phyloP scores from a whole-genome alignment of 2,329 filamentous ascomycete species.

The Endothia cerciana region DNA sequence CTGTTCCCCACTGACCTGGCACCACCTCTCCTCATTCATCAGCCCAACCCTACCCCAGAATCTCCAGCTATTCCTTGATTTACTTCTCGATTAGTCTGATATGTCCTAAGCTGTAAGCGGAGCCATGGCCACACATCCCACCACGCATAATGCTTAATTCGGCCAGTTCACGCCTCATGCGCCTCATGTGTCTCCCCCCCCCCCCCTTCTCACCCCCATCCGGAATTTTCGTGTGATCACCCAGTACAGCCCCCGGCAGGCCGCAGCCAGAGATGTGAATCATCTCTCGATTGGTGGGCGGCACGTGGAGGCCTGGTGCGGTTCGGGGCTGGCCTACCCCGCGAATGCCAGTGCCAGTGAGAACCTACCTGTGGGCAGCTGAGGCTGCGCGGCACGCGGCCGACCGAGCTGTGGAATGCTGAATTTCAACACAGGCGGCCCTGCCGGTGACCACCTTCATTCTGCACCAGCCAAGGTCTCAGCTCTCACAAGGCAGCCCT shows the following conservation, averaged over 20 bases:
- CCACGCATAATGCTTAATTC: conserved; percentile 21
- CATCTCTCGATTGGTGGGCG: conserved; percentile 15
- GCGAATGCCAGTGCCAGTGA: conserved; percentile 18
- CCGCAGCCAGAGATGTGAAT: conserved; percentile 21
- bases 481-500: conserved; percentile 22
- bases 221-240: conserved; percentile 8
- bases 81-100: neutral
- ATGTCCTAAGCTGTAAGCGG: conserved; percentile 10
- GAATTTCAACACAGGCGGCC: conserved; percentile 10
- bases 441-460: conserved; percentile 27
- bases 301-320: conserved; percentile 25
- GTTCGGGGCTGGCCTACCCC: conserved; percentile 15
- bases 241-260: conserved; percentile 14
- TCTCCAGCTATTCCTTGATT: conserved; percentile 14
- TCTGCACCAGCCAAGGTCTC: conserved; percentile 13
- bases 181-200: conserved; percentile 15
- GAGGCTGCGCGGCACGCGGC: conserved; percentile 27
- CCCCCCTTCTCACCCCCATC: neutral
- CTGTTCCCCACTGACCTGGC: neutral
- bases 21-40: conserved; percentile 1
- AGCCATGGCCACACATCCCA: conserved; percentile 19
- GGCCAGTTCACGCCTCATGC: conserved; percentile 21
- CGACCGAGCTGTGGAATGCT: conserved; percentile 29
- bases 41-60: neutral
- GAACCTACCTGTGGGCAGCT: conserved; percentile 12